These are phyloP conservation scores for Thalassiosira allenii DNA, from an alignment of 352 stramenopile genomes.

Conservation along the genomic window DNA sequence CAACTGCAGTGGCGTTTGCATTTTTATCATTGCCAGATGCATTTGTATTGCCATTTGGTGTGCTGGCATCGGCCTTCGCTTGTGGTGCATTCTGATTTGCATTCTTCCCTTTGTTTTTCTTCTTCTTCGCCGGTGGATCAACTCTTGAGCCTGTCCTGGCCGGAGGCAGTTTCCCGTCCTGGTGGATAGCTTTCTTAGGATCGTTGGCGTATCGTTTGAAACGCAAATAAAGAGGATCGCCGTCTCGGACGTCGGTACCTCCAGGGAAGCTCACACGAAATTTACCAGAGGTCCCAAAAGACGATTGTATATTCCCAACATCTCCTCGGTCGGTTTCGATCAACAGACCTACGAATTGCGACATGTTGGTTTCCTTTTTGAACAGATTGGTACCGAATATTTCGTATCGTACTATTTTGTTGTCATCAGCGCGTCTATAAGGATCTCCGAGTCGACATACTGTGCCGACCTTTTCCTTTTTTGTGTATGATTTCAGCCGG, in stretches of 20 bases:
- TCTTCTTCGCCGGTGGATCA: slow-evolving; percentile 67
- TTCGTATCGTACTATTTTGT: slow-evolving; percentile 81
- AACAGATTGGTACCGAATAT: slow-evolving; percentile 87
- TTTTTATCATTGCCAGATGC: slow-evolving; percentile 15
- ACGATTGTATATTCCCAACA: slow-evolving; percentile 82
- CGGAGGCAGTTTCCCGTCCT: slow-evolving; percentile 69
- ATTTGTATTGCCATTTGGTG: not conserved
- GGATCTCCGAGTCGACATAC: slow-evolving; percentile 83
- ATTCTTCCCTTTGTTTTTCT: slow-evolving; percentile 72
- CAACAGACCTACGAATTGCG: slow-evolving; percentile 86
- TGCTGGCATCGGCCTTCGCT: slow-evolving; percentile 1
- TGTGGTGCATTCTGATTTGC: slow-evolving; percentile 10
- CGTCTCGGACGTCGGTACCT: slow-evolving; percentile 72
- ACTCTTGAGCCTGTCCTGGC: slow-evolving; percentile 66
- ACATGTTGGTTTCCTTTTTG: slow-evolving; percentile 88
- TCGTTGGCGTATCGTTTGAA: slow-evolving; percentile 86
- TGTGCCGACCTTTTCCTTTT: slow-evolving; percentile 81
- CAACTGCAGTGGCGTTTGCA: slow-evolving; percentile 28
- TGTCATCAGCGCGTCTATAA: slow-evolving; percentile 73
- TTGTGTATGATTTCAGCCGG: slow-evolving; percentile 83
- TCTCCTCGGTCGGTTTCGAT: slow-evolving; percentile 81
- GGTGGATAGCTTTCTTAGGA: slow-evolving; percentile 83
- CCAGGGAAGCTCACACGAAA: slow-evolving; percentile 85
- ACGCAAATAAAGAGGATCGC: slow-evolving; percentile 74
- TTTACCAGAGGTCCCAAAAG: slow-evolving; percentile 88